Evolutionary conservation across 192 early-diverging fungal species (phyloP).

Genomic region (Coemansia sp.): DNA sequence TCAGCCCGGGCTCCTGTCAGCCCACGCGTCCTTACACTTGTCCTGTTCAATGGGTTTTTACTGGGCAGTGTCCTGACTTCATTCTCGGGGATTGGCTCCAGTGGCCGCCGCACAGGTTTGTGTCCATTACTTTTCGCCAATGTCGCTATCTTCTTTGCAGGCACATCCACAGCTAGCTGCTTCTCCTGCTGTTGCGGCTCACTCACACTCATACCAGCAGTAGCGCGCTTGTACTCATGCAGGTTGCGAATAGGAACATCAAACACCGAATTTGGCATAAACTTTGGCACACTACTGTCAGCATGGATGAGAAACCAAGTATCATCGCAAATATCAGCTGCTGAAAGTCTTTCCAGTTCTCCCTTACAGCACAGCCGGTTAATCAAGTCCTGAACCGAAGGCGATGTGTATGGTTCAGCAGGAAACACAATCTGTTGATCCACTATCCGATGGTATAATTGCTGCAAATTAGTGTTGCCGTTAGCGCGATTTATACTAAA

Average conservation of each 20-base stretch:
- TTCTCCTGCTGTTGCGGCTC: not conserved
- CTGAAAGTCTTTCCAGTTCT: constrained; percentile 56
- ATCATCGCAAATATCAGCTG: constrained; percentile 31
- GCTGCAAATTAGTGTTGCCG: constrained; percentile 22
- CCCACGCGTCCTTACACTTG: not conserved
- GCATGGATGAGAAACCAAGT: constrained; percentile 34
- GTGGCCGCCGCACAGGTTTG: constrained; percentile 13
- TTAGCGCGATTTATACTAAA: constrained; percentile 56
- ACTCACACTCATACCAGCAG: not conserved
- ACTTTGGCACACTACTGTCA: constrained; percentile 14
- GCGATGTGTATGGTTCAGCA: constrained; percentile 57
- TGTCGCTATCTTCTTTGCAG: not conserved
- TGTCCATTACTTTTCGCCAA: not conserved
- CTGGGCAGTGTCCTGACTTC: constrained; percentile 5
- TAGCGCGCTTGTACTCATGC: constrained; percentile 26
- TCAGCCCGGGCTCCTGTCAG: constrained; percentile 9
- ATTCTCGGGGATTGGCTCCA: constrained; percentile 38
- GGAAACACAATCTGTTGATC: constrained; percentile 64
- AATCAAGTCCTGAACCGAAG: constrained; percentile 69
- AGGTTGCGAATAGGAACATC: constrained; percentile 38
- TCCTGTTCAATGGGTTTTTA: not conserved
- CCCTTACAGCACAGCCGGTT: constrained; percentile 62
- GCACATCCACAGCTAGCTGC: not conserved
- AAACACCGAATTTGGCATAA: constrained; percentile 47
- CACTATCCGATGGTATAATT: constrained; percentile 48